Evolutionary conservation across 164 flowering plant genomes (phyloP).

Genomic region (Magnolia officinalis): DNA sequence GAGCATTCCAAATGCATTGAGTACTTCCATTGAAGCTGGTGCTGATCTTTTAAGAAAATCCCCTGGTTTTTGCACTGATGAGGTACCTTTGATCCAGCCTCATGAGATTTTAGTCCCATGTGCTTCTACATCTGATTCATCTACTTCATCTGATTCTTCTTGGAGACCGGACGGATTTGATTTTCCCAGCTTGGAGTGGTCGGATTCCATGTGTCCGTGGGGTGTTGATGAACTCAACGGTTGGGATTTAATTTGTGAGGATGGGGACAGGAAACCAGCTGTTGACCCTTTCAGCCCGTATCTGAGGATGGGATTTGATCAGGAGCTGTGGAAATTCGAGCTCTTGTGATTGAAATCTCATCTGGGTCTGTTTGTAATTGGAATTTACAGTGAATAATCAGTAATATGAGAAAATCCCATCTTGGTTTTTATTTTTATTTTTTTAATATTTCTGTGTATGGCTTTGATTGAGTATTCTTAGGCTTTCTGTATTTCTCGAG

Average conservation of each 20-base stretch:
- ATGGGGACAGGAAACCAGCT: conserved; percentile 20
- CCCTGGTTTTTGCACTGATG: conserved; percentile 55
- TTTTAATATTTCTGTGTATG: background rate
- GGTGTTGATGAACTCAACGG: conserved; percentile 36
- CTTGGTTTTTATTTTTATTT: background rate
- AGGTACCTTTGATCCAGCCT: conserved; percentile 60
- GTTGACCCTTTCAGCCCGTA: conserved; percentile 24
- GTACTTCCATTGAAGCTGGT: conserved; percentile 8
- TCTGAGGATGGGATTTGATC: conserved; percentile 2
- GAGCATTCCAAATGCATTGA: conserved; percentile 14
- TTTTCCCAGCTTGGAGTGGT: conserved; percentile 42
- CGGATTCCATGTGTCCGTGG: conserved; percentile 34
- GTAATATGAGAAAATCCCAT: background rate
- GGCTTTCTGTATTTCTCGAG: background rate
- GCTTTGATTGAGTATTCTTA: background rate
- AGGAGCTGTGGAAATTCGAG: conserved; percentile 44
- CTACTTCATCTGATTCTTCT: background rate
- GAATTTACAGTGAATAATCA: background rate
- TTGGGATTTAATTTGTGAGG: conserved; percentile 44
- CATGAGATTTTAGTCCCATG: conserved; percentile 48
- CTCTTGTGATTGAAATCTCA: conserved; percentile 19
- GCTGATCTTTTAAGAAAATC: conserved; percentile 3
- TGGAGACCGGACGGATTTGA: conserved; percentile 23
- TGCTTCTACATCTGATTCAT: conserved; percentile 26
- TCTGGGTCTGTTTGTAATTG: conserved; percentile 12